Evolutionary conservation across 2,329 filamentous ascomycete genomes (phyloP).

Genomic region (Rhynchosporium agropyri): DNA sequence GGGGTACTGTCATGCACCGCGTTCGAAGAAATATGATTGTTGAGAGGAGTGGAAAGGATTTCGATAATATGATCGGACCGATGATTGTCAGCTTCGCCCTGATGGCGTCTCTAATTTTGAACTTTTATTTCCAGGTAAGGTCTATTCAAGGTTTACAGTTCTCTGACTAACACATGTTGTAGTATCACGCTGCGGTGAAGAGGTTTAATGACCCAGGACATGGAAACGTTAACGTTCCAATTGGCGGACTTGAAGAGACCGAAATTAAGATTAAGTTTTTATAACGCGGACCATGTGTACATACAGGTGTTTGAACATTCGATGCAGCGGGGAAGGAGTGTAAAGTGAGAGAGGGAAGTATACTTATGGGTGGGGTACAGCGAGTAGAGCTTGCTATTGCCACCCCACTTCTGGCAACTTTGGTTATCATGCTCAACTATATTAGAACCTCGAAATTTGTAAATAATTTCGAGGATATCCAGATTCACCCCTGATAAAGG

Average conservation of each 20-base stretch:
- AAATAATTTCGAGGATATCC: no score
- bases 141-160: neutral
- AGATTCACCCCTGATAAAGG: no score
- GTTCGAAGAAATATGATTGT: conserved; percentile 77
- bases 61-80: conserved; percentile 86
- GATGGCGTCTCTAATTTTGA: conserved; percentile 76
- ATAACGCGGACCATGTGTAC: neutral
- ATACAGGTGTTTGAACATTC: neutral
- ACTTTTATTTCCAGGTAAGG: conserved; percentile 45
- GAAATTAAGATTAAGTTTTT: conserved; percentile 15
- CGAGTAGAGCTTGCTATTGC: no score
- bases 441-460: no score
- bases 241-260: neutral
- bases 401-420: no score
- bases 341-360: neutral
- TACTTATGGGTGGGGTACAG: no score
- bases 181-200: conserved; percentile 37
- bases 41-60: conserved; percentile 85
- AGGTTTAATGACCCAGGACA: conserved; percentile 21
- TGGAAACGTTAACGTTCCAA: conserved; percentile 13
- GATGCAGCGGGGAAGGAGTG: neutral
- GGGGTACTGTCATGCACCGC: conserved; percentile 86
- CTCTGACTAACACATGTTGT: conserved; percentile 20
- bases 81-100: conserved; percentile 80
- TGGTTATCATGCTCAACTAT: no score